Conservation (phyloP, 495 filamentous ascomycete genomes). For the Annulohypoxylon nitens region DNA sequence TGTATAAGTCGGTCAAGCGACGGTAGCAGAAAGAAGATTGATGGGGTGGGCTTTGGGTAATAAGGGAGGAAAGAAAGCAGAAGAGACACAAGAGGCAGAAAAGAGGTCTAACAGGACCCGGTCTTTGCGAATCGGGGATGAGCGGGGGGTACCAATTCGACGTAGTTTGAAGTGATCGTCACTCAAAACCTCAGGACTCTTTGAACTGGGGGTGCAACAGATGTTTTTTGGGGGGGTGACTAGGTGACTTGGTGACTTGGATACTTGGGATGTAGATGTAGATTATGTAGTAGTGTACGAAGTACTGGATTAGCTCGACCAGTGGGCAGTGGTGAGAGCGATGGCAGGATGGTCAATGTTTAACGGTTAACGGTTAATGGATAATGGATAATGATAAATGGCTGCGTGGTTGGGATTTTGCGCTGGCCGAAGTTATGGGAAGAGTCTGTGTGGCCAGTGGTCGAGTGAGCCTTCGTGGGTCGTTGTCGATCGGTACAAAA, state of each 20-base stretch:
- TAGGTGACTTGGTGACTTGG: constrained; percentile 1
- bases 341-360: constrained; percentile 29
- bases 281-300: too few relatives aligned
- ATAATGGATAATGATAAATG: constrained; percentile 22
- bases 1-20: constrained; percentile 45
- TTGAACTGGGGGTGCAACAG: constrained; percentile 42
- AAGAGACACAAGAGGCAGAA: constrained; percentile 11
- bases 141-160: constrained; percentile 49
- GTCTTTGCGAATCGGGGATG: constrained; percentile 46
- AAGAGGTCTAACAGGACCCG: constrained; percentile 30
- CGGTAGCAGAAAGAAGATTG: constrained; percentile 34
- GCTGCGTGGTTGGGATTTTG: constrained; percentile 47
- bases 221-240: constrained; percentile 43
- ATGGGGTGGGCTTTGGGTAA: constrained; percentile 47
- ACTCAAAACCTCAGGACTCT: constrained; percentile 47
- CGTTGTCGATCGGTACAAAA: constrained; percentile 48
- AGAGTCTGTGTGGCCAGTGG: constrained; percentile 44
- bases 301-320: too few relatives aligned
- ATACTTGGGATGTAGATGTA: too few relatives aligned
- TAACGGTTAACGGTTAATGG: neutral
- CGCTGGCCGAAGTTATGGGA: constrained; percentile 43
- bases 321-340: neutral
- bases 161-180: constrained; percentile 53
- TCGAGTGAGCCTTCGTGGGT: constrained; percentile 38
- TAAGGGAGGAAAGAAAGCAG: constrained; percentile 45